Percentiles rank a stretch among this genome's conserved stretches.
phyloP scores from a whole-genome alignment of 192 early-diverging fungal genomes.

The Podila clonocystis region DNA sequence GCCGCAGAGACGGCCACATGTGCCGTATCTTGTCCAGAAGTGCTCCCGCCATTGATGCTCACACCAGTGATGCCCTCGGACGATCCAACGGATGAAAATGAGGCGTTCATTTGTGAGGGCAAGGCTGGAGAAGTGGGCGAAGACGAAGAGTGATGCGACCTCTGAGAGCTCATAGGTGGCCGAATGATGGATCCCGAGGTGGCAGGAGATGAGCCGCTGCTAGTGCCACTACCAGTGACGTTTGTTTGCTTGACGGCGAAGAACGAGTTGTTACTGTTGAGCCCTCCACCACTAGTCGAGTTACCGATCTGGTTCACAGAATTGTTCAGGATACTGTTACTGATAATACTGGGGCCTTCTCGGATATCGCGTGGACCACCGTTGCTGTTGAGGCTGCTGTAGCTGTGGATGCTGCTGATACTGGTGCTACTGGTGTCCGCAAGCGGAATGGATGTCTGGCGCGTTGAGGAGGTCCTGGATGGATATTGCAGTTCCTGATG shows the following conservation, averaged over 20 bases:
- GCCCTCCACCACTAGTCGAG: constrained; percentile 5
- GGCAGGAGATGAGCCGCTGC: constrained; percentile 12
- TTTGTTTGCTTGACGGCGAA: constrained; percentile 30
- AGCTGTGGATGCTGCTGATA: constrained; percentile 3
- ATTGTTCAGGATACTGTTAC: constrained; percentile 43
- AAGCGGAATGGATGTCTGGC: not conserved
- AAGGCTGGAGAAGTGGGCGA: constrained; percentile 8
- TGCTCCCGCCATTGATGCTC: not conserved
- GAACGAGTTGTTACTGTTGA: constrained; percentile 44
- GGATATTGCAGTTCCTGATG: not conserved
- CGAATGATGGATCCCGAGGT: constrained; percentile 23
- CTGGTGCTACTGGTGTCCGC: not conserved
- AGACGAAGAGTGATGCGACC: not conserved
- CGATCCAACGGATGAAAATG: constrained; percentile 30
- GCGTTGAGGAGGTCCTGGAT: not conserved
- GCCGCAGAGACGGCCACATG: constrained; percentile 6
- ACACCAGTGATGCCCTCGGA: constrained; percentile 3
- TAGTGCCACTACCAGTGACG: constrained; percentile 1
- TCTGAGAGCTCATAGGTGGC: constrained; percentile 36
- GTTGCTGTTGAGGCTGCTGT: constrained; percentile 7
- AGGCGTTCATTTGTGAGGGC: constrained; percentile 12
- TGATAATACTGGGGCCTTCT: constrained; percentile 26
- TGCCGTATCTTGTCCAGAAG: constrained; percentile 5
- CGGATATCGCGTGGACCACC: constrained; percentile 20
- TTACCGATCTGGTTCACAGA: constrained; percentile 22